These are phyloP conservation scores for Hygrocybe punicea DNA, from an alignment of 768 basidiomycete species.

Conservation along the genomic window DNA sequence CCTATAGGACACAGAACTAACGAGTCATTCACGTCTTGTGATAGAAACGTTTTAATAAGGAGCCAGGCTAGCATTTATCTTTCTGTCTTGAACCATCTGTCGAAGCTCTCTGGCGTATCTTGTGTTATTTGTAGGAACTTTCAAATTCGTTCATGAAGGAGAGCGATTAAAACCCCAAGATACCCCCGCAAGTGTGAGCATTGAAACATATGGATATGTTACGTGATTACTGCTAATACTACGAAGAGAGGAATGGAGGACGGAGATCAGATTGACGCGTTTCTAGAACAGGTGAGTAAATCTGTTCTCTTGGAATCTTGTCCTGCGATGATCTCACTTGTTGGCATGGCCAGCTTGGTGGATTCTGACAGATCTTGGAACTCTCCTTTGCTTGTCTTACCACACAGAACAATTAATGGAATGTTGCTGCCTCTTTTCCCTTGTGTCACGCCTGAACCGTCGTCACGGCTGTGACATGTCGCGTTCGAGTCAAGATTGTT, in stretches of 20 bases:
- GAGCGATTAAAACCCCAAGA: slow-evolving; percentile 44
- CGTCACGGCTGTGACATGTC: no score
- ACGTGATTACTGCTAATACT: neutral
- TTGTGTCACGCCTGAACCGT: no score
- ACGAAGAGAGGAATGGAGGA: slow-evolving; percentile 60
- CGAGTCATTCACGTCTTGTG: slow-evolving; percentile 5
- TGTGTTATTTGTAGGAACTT: slow-evolving; percentile 45
- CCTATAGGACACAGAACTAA: neutral
- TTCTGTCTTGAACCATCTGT: neutral
- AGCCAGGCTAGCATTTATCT: slow-evolving; percentile 40
- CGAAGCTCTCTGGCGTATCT: neutral
- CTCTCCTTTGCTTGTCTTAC: no score
- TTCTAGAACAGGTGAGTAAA: slow-evolving; percentile 50
- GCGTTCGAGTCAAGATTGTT: no score
- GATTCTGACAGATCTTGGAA: neutral
- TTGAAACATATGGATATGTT: neutral
- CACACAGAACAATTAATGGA: no score
- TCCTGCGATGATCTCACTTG: neutral
- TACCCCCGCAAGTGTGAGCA: slow-evolving; percentile 53
- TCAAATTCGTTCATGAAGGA: slow-evolving; percentile 60
- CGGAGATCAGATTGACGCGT: slow-evolving; percentile 59
- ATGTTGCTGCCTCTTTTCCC: no score
- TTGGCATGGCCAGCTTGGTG: slow-evolving; percentile 15
- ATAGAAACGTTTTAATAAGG: slow-evolving; percentile 59
- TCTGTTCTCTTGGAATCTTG: neutral